phyloP scores from a whole-genome alignment of 495 filamentous ascomycete genomes.

The Melanomma pulvis-pyrius region DNA sequence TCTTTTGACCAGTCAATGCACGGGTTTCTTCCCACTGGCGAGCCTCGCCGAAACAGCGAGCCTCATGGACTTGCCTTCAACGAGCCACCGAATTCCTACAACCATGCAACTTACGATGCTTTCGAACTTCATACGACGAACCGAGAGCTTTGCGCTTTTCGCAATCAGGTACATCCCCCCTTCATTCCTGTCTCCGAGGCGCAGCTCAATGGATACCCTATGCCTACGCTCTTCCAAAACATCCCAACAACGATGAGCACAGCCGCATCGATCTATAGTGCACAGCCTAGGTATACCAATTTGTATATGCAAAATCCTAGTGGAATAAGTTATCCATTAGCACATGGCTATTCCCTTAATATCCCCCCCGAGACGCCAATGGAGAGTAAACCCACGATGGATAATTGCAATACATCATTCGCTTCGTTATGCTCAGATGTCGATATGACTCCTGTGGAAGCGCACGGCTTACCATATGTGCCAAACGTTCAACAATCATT shows the following conservation, averaged over 20 bases:
- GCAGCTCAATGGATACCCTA: background rate
- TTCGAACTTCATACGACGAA: background rate
- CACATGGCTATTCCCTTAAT: background rate
- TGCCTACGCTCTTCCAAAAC: background rate
- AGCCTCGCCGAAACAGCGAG: background rate
- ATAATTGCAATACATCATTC: background rate
- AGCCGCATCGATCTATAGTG: background rate
- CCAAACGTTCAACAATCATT: background rate
- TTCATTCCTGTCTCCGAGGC: background rate
- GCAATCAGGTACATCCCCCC: background rate
- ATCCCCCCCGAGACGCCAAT: background rate
- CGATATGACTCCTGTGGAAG: background rate
- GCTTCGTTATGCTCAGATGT: background rate
- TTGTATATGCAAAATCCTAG: background rate
- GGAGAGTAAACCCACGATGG: background rate
- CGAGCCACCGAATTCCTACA: background rate
- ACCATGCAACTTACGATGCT: background rate
- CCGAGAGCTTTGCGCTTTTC: background rate
- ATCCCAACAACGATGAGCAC: background rate
- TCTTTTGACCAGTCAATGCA: background rate
- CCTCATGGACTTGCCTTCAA: background rate
- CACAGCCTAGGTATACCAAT: background rate
- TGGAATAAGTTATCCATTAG: background rate
- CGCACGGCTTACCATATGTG: background rate
- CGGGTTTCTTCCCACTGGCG: background rate